Evolutionary conservation across 352 stramenopile species (phyloP).

Genomic region (Globisporangium middletonii): DNA sequence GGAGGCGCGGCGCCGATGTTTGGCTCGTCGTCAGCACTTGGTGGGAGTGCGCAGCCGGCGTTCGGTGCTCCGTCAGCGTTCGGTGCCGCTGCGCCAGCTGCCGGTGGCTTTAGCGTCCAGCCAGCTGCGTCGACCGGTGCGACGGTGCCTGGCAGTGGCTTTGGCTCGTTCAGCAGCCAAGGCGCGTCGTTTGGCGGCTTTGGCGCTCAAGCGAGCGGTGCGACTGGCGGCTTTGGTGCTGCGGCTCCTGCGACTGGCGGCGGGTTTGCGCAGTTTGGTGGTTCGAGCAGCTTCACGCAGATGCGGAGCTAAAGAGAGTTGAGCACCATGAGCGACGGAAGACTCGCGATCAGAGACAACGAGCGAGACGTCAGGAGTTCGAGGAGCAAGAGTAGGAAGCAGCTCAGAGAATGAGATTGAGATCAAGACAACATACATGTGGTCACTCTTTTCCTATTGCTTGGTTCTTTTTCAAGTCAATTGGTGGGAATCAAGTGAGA

Average conservation of each 20-base stretch:
- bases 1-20: constrained; percentile 37
- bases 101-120: constrained; percentile 7
- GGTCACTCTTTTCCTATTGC: too few species aligned
- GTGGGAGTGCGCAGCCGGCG: constrained; percentile 18
- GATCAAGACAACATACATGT: too few species aligned
- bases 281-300: constrained; percentile 47
- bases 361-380: too few species aligned
- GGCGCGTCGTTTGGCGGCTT: constrained; percentile 39
- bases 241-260: constrained; percentile 1
- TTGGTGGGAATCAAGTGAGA: too few species aligned
- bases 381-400: too few species aligned
- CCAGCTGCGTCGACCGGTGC: constrained; percentile 6
- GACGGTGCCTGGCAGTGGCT: constrained; percentile 24
- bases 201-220: constrained; percentile 7
- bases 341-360: neutral
- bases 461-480: too few species aligned
- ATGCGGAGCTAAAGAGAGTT: constrained; percentile 6
- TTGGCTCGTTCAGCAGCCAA: constrained; percentile 36
- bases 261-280: constrained; percentile 37
- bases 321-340: neutral
- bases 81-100: constrained; percentile 12
- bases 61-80: constrained; percentile 26
- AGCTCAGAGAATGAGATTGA: too few species aligned
- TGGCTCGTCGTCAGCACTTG: constrained; percentile 39
- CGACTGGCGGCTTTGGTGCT: constrained; percentile 17